Evolutionary conservation across 805 yeast species (phyloP).

Genomic region (Saccharomycopsis amapae): DNA sequence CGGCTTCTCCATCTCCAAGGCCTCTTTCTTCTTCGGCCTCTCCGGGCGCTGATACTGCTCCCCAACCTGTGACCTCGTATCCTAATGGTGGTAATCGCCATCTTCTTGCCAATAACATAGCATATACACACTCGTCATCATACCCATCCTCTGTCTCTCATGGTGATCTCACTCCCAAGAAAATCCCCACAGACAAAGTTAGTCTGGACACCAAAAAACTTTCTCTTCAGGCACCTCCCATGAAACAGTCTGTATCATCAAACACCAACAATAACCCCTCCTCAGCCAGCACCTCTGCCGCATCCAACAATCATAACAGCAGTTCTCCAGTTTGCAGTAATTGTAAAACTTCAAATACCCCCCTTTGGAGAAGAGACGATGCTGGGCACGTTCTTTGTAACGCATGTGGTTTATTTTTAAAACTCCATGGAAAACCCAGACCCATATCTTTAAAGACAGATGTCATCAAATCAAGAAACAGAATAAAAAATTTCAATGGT

Average conservation of each 20-base stretch:
- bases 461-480: conserved; percentile 83
- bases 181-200: no score
- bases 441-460: conserved; percentile 89
- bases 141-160: no score
- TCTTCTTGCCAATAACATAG: no score
- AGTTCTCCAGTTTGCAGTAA: conserved; percentile 59
- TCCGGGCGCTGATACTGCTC: background rate
- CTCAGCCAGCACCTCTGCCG: background rate
- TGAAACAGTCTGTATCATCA: no score
- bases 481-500: conserved; percentile 50
- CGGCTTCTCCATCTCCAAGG: background rate
- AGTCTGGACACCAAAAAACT: no score
- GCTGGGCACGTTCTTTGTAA: conserved; percentile 85
- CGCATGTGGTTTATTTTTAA: conserved; percentile 87
- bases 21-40: background rate
- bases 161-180: no score
- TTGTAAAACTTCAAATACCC: conserved; percentile 89
- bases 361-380: conserved; percentile 93
- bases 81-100: no score
- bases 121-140: no score
- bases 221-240: no score
- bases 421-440: conserved; percentile 86
- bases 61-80: no score
- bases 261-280: background rate
- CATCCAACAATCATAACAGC: background rate